Conservation (phyloP, 1,284 basidiomycete species). For the Sporisorium scitamineum region DNA sequence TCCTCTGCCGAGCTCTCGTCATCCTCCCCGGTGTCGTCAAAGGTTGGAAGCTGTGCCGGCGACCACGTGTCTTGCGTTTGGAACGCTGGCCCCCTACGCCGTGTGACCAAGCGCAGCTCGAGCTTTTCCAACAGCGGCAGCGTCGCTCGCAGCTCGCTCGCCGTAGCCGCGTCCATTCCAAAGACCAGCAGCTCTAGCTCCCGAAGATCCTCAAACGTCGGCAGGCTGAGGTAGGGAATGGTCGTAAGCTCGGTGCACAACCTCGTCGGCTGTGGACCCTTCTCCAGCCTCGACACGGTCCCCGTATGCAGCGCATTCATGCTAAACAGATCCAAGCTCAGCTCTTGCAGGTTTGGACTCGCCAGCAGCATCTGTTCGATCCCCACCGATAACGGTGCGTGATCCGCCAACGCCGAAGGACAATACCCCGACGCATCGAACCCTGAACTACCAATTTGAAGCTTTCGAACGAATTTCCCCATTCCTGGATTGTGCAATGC, state of each 20-base stretch:
- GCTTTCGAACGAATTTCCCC: slow-evolving; percentile 30
- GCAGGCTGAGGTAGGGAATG: slow-evolving; percentile 52
- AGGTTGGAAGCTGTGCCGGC: slow-evolving; percentile 28
- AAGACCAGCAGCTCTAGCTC: slow-evolving; percentile 57
- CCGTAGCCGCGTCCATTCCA: slow-evolving; percentile 46
- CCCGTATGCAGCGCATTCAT: slow-evolving; percentile 49
- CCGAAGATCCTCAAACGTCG: slow-evolving; percentile 49
- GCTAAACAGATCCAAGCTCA: slow-evolving; percentile 58
- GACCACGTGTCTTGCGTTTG: slow-evolving; percentile 30
- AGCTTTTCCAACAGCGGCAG: slow-evolving; percentile 45
- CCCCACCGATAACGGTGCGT: slow-evolving; percentile 40
- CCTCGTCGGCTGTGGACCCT: slow-evolving; percentile 39
- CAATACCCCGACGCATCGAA: slow-evolving; percentile 58
- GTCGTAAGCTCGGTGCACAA: slow-evolving; percentile 56
- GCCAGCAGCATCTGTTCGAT: slow-evolving; percentile 60
- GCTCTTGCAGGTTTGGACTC: slow-evolving; percentile 39
- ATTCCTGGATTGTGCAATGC: slow-evolving; percentile 57
- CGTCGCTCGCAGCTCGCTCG: slow-evolving; percentile 37
- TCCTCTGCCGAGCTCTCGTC: slow-evolving; percentile 13
- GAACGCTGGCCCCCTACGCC: slow-evolving; percentile 31
- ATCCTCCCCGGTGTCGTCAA: slow-evolving; percentile 15
- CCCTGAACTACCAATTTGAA: slow-evolving; percentile 45
- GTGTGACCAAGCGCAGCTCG: slow-evolving; percentile 47
- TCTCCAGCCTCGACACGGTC: slow-evolving; percentile 36
- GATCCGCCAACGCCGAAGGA: slow-evolving; percentile 46